These are phyloP conservation scores for Penicillium sp. DNA, from an alignment of 2,329 filamentous ascomycete genomes.

Conservation along the genomic window DNA sequence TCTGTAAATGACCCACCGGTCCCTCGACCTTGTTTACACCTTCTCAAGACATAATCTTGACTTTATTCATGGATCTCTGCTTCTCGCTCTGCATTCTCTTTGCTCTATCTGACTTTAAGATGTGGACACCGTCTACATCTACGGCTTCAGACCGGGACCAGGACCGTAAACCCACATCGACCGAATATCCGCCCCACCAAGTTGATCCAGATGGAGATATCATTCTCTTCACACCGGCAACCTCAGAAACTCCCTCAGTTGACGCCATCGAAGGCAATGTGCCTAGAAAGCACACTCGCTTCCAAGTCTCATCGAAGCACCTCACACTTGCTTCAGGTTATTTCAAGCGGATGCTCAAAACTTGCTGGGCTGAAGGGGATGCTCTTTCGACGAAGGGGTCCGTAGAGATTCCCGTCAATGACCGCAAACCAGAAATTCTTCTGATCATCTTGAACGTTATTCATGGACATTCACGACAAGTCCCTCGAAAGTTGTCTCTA, in stretches of 20 bases:
- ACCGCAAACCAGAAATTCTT: neutral
- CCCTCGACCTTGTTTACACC: too few relatives aligned
- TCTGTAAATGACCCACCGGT: too few relatives aligned
- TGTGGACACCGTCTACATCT: neutral
- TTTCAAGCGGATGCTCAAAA: neutral
- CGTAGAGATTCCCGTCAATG: neutral
- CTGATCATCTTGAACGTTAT: neutral
- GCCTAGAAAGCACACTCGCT: neutral
- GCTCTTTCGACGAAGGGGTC: neutral
- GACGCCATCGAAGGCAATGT: neutral
- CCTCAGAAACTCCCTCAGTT: neutral
- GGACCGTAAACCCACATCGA: neutral
- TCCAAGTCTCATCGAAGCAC: constrained; percentile 1
- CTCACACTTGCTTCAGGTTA: neutral
- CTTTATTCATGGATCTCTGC: too few relatives aligned
- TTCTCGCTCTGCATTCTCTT: too few relatives aligned
- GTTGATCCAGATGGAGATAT: constrained; percentile 4
- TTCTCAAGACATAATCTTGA: too few relatives aligned
- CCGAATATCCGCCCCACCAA: neutral
- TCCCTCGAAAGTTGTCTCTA: neutral
- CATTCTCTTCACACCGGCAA: neutral
- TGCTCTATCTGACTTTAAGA: neutral
- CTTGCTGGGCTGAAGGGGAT: neutral
- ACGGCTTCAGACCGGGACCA: neutral
- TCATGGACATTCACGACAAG: neutral